Evolutionary conservation across 345 rosid species (phyloP).

Genomic region (Boechera stricta): DNA sequence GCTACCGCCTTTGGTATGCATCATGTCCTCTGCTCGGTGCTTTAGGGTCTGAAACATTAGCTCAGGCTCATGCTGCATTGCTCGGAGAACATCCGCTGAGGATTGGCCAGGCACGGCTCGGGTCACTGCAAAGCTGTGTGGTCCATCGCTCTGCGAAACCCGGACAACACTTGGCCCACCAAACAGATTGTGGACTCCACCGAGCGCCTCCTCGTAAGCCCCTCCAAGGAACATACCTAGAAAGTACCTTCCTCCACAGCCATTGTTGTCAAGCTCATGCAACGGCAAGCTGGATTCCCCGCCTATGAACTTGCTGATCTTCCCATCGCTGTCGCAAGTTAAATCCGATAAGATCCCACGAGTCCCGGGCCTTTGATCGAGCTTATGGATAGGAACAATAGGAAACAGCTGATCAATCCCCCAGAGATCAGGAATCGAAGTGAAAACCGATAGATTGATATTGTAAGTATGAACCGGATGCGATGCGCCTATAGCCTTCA

Average conservation of each 20-base stretch:
- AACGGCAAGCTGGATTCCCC: slow-evolving; percentile 86
- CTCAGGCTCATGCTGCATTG: slow-evolving; percentile 96
- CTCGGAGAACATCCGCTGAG: slow-evolving; percentile 86
- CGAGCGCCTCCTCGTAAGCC: slow-evolving; percentile 98
- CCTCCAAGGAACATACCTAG: slow-evolving; percentile 99
- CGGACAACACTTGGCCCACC: slow-evolving; percentile 94
- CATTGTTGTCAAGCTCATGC: slow-evolving; percentile 71
- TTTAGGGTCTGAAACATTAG: slow-evolving; percentile 92
- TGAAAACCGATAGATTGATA: slow-evolving; percentile 84
- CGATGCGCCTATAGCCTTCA: slow-evolving; percentile 57
- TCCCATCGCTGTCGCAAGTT: slow-evolving; percentile 96
- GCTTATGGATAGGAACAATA: slow-evolving; percentile 82
- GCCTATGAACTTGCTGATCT: slow-evolving; percentile 85
- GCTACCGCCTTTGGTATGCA: slow-evolving; percentile 39
- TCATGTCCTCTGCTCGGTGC: slow-evolving; percentile 76
- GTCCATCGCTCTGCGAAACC: slow-evolving; percentile 90
- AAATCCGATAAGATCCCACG: slow-evolving; percentile 85
- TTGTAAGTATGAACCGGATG: slow-evolving; percentile 73
- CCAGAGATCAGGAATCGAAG: slow-evolving; percentile 99
- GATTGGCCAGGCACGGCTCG: slow-evolving; percentile 87
- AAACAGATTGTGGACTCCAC: slow-evolving; percentile 93
- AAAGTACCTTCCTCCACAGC: slow-evolving; percentile 52
- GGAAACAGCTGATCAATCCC: slow-evolving; percentile 93
- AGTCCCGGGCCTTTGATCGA: slow-evolving; percentile 71
- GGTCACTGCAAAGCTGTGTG: slow-evolving; percentile 88